Evolutionary conservation across 2,329 filamentous ascomycete genomes (phyloP).

Genomic region (Xylariaceae sp.): DNA sequence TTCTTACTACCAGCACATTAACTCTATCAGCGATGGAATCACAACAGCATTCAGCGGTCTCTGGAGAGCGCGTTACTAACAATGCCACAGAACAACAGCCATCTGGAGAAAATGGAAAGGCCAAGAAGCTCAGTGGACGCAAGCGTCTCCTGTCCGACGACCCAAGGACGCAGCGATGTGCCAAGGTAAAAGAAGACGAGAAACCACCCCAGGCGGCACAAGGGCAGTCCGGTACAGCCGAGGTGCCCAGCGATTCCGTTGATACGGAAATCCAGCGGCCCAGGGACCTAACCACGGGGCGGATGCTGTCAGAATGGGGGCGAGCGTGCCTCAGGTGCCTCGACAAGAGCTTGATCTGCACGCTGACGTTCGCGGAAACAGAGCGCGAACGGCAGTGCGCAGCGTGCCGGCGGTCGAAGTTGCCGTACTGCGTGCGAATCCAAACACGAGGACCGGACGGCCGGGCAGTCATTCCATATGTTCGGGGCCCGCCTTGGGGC

Average conservation of each 20-base stretch:
- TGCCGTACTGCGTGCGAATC: constrained; percentile 21
- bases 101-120: constrained; percentile 10
- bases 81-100: not conserved
- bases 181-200: not conserved
- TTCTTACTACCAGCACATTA: not conserved
- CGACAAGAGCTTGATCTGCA: constrained; percentile 24
- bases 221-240: not conserved
- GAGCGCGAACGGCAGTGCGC: constrained; percentile 20
- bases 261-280: not conserved
- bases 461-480: not conserved
- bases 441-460: not conserved
- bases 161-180: not conserved
- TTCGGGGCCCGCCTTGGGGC: constrained; percentile 21
- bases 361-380: constrained; percentile 19
- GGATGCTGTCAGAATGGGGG: constrained; percentile 13
- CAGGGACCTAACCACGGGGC: constrained; percentile 20
- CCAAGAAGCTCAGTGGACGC: constrained; percentile 5
- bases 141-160: constrained; percentile 8
- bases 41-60: not conserved
- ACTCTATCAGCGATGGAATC: not conserved
- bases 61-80: not conserved
- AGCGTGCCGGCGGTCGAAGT: constrained; percentile 19
- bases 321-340: constrained; percentile 23
- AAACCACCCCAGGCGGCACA: not conserved
- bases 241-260: not conserved